Evolutionary conservation across 352 stramenopile species (phyloP), one percentile per base, ranked within the genome.

Genomic region (Phytopythium litorale): DNA sequence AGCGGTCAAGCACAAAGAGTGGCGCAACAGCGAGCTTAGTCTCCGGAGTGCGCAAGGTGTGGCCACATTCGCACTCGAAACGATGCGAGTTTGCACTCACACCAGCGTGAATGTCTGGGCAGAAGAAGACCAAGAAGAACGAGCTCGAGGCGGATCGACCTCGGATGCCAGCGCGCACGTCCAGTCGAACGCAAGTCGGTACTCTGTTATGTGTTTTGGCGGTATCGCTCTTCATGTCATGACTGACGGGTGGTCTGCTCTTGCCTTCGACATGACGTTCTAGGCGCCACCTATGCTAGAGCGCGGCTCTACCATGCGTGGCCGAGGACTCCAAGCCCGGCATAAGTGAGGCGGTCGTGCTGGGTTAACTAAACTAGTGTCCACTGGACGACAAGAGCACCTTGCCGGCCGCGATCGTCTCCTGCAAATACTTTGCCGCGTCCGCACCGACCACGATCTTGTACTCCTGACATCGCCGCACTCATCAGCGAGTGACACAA

Each of bases 401-500:
- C 55, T 77, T 77, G 8, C 70, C 68, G 30, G 68, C 56, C 43
- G 63, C 68, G 32, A 84, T 71, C 9, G 70, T 56, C 23, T 56
- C 54, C 11, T 71, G 64, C 60, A 84, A 63, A 57, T 84, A 84
- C 15, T 73, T 61, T 21, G 68, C 65, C 35, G 70, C 75, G 55
- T 71, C 60, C 3, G 75, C 63, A 0, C 75, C 70, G 40, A 76
- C 54, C 7, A 81, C 73, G 43, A 84, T 68, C 25, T 69, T 70
- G 63, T 84, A 81, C 49, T 84, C 75, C 75, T 84, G 46, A 28
- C 38, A 7, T 6, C 7, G 23, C 18, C 11, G n/a, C 23, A 49
- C 11, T 60, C 56, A 21, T 11, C 38, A 59, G 1, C 25, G 38
- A 59, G 1, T 28, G 30, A 15, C 45, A 35, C 61, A 30, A 2